phyloP scores from a whole-genome alignment of 2,329 filamentous ascomycete species.

The Paracorniculantispora psalliotae region DNA sequence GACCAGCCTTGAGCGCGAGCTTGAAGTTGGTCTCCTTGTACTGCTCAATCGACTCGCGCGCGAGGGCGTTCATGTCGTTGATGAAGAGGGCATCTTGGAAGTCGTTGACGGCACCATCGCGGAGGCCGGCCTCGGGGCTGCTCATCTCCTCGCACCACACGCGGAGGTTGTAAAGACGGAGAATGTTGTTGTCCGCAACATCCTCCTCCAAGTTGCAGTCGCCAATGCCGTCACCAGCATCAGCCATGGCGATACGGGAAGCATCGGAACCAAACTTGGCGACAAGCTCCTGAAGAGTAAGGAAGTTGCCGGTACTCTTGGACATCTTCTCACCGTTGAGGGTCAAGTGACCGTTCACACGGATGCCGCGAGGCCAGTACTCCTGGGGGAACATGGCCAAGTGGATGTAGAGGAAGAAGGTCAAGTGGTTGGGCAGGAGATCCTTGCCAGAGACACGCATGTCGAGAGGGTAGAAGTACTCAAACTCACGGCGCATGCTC shows the following conservation, averaged over 20 bases:
- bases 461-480: slow-evolving; percentile 96
- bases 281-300: slow-evolving; percentile 80
- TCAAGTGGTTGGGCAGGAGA: slow-evolving; percentile 87
- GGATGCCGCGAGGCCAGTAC: slow-evolving; percentile 83
- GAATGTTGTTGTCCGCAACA: slow-evolving; percentile 85
- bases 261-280: slow-evolving; percentile 95
- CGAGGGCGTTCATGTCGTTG: slow-evolving; percentile 84
- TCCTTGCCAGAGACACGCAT: slow-evolving; percentile 88
- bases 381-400: slow-evolving; percentile 80
- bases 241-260: slow-evolving; percentile 82
- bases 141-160: slow-evolving; percentile 90
- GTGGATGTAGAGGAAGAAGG: slow-evolving; percentile 93
- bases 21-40: slow-evolving; percentile 75
- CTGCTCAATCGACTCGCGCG: slow-evolving; percentile 71
- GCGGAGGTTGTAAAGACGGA: slow-evolving; percentile 74
- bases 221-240: slow-evolving; percentile 88
- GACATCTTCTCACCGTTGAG: slow-evolving; percentile 98
- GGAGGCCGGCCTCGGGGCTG: slow-evolving; percentile 62
- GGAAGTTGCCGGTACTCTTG: slow-evolving; percentile 95
- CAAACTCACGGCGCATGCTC: slow-evolving; percentile 82
- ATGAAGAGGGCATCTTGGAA: slow-evolving; percentile 88
- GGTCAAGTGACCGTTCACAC: slow-evolving; percentile 88
- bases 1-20: slow-evolving; percentile 75
- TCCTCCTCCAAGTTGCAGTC: slow-evolving; percentile 97
- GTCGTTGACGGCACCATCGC: slow-evolving; percentile 67